Percentiles rank a stretch among this genome's conserved stretches.
phyloP scores from a whole-genome alignment of 1,139 yeast genomes.

The Kodamaea sp. region DNA sequence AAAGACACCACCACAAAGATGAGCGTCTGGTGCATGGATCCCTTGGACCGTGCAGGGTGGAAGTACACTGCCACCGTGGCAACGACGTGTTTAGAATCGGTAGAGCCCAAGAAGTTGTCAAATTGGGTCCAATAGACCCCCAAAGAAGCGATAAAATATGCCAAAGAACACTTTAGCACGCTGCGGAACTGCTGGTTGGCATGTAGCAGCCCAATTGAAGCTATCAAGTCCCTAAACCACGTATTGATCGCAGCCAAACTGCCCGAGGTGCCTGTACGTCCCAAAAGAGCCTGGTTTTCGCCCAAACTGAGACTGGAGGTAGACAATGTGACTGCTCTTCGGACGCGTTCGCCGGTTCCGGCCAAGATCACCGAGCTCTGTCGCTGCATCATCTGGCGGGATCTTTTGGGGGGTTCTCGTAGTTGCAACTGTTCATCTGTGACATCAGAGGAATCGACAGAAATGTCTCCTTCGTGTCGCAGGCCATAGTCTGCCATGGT shows the following conservation, averaged over 20 bases:
- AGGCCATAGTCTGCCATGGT: constrained; percentile 2
- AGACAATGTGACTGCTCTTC: constrained; percentile 27
- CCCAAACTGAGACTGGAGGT: constrained; percentile 18
- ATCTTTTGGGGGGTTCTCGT: constrained; percentile 1
- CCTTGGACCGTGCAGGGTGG: constrained; percentile 78
- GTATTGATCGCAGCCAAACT: constrained; percentile 3
- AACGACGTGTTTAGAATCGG: constrained; percentile 78
- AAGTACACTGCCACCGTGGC: constrained; percentile 85
- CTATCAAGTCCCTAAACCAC: background rate
- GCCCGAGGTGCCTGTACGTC: too few species aligned
- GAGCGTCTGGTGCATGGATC: constrained; percentile 77
- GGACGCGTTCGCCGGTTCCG: constrained; percentile 42
- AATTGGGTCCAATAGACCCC: constrained; percentile 70
- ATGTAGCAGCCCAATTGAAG: background rate
- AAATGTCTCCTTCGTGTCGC: background rate
- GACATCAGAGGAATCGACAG: background rate
- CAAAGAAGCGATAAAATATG: constrained; percentile 71
- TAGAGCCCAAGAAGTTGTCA: constrained; percentile 56
- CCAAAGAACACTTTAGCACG: constrained; percentile 67
- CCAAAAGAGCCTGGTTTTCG: constrained; percentile 7
- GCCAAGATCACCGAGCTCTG: constrained; percentile 44
- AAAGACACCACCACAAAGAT: constrained; percentile 60
- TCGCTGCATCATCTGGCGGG: constrained; percentile 15
- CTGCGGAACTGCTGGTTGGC: constrained; percentile 12
- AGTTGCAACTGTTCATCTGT: background rate